Conservation (phyloP, 306 rosid species). For the Albizia julibrissin region DNA sequence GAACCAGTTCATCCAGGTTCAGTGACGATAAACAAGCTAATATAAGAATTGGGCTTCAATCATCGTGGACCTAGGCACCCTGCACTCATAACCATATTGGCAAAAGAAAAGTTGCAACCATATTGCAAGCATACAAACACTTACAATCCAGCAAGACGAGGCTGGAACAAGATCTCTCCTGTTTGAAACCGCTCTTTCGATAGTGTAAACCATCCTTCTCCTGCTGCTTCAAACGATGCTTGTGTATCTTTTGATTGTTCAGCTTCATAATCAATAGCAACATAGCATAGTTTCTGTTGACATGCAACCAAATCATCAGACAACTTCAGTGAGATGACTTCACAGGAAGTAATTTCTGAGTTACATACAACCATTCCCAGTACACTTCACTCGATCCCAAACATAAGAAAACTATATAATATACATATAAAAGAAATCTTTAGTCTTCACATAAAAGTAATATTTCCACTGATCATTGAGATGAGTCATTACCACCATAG, state of each 20-base stretch:
- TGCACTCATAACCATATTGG: neutral
- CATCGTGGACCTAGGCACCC: neutral
- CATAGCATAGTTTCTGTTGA: constrained; percentile 79
- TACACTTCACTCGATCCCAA: neutral
- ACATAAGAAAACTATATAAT: neutral
- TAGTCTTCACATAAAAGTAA: constrained; percentile 11
- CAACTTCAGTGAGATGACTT: constrained; percentile 27
- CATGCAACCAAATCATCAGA: constrained; percentile 34
- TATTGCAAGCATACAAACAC: constrained; percentile 35
- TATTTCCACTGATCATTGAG: neutral
- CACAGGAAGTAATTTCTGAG: constrained; percentile 7
- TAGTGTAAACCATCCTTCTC: constrained; percentile 79
- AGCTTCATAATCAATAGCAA: constrained; percentile 86
- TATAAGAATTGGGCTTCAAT: constrained; percentile 3
- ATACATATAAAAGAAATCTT: neutral
- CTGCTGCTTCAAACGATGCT: constrained; percentile 65
- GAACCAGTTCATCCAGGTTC: constrained; percentile 16
- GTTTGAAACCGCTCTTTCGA: constrained; percentile 92
- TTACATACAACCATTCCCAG: constrained; percentile 14
- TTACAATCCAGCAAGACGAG: constrained; percentile 83
- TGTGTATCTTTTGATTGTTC: constrained; percentile 65
- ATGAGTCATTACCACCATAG: neutral
- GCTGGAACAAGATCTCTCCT: constrained; percentile 82
- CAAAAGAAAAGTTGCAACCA: neutral
- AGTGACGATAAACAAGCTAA: constrained; percentile 1